Evolutionary conservation across 2,329 filamentous ascomycete genomes (phyloP).

Genomic region (Scedosporium aurantiacum): DNA sequence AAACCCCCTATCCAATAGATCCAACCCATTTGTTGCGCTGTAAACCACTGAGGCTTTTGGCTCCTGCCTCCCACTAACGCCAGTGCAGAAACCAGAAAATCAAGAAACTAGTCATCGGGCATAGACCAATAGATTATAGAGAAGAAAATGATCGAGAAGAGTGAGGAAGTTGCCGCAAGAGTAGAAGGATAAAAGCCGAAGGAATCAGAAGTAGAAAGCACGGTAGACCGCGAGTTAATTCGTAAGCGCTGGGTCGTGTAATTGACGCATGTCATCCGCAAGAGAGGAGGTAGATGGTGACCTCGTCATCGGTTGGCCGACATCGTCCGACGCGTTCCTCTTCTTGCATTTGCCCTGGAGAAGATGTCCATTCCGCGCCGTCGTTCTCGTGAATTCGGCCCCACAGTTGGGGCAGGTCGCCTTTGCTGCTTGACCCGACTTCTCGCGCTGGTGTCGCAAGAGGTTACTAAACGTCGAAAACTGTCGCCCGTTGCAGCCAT

Average conservation of each 20-base stretch:
- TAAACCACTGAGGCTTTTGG: background rate
- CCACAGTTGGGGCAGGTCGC: slow-evolving; percentile 84
- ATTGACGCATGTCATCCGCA: background rate
- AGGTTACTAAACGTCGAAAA: slow-evolving; percentile 97
- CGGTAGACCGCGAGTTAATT: background rate
- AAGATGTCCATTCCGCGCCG: slow-evolving; percentile 76
- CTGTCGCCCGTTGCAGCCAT: slow-evolving; percentile 89
- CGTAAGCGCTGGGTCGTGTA: background rate
- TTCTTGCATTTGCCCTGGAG: slow-evolving; percentile 88
- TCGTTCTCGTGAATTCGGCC: slow-evolving; percentile 84
- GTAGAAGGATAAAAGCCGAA: background rate
- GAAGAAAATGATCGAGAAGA: background rate
- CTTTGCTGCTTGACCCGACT: slow-evolving; percentile 82
- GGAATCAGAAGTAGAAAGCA: background rate
- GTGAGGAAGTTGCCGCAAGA: background rate
- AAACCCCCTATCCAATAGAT: background rate
- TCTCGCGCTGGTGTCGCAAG: slow-evolving; percentile 83
- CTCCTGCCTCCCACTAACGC: background rate
- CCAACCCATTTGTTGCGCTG: background rate
- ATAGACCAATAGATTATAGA: background rate
- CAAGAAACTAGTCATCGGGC: background rate
- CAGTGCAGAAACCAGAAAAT: background rate
- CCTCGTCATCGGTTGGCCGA: background rate
- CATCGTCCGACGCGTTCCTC: slow-evolving; percentile 9
- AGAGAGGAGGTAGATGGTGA: background rate